Base-by-base conservation (phyloP, 2,329 filamentous ascomycete genomes). In the Didymella arachidicola region DNA sequence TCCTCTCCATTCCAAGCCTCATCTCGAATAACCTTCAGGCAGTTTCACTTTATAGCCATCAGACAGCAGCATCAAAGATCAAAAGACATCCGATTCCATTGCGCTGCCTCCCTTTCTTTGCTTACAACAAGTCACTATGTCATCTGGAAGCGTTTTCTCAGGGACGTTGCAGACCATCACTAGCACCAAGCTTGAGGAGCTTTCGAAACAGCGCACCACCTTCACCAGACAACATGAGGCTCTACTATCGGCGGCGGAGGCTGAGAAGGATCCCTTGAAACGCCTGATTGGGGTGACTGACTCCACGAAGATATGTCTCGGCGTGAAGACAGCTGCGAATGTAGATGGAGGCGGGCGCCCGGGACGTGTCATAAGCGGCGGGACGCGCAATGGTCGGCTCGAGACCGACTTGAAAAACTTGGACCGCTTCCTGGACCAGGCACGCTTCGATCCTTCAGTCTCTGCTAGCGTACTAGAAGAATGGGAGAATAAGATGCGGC, bases 91-190 rank as follows among this genome's bases (percentile, higher is more conserved):
- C 32, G 7, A 7, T n/a, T n/a, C 6, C 30, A 32, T 16, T 16
- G 14, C 12, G 30, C 14, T 10, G 12, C 11, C 12, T 32, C 30
- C 30, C 3, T 14, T 32, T 32, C 12, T 16, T n/a, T 14, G 10
- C 36, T 19, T 18, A 39, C 8, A 22, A 6, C 18, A n/a, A 19
- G 11, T 32, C 46, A 51, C 29, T 11, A 73, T 72, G 69, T 51
- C 61, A 5, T 65, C 65, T 10, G 72, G 72, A 14, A 76, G 73
- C 45, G 69, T 77, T 0, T 75, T 74, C 50, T 75, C 73, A 4
- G 62, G 70, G 45, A 77, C 73, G 1, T 65, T 77, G 14, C 72
- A 74, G 25, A 70, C 71, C 8, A 76, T 77, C 57, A 77, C 74
- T 2, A 72, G 61, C 10, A 74, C 74, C 16, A 77, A 77, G 46